phyloP scores from a whole-genome alignment of 352 stramenopile genomes.

The Phytopythium chamaehyphon region DNA sequence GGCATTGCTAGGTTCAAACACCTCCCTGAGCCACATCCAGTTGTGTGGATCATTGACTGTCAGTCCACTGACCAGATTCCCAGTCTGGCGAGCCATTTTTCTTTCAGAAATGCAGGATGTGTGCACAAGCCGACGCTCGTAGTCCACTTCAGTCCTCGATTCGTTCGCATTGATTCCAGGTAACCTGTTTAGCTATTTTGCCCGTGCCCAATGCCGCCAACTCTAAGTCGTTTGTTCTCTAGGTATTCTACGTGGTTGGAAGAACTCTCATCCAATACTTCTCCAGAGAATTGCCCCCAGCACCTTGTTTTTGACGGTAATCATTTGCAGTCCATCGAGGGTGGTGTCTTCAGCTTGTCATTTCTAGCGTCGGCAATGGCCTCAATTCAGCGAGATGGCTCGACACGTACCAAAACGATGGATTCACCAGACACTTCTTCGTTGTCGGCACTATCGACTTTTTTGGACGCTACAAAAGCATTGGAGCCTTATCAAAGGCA shows the following conservation, averaged over 20 bases:
- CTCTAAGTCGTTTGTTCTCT: background rate
- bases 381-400: conserved; percentile 7
- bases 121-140: conserved; percentile 40
- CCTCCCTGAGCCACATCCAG: conserved; percentile 15
- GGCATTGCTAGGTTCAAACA: conserved; percentile 7
- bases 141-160: conserved; percentile 46
- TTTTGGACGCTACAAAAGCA: conserved; percentile 16
- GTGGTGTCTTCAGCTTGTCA: conserved; percentile 48
- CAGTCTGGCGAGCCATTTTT: conserved; percentile 19
- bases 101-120: background rate
- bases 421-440: background rate
- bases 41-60: conserved; percentile 65
- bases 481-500: conserved; percentile 13
- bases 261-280: background rate
- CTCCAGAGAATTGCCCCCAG: conserved; percentile 9
- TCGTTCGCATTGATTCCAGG: conserved; percentile 21
- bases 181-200: conserved; percentile 2
- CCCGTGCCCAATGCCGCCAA: too few relatives aligned
- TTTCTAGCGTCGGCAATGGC: conserved; percentile 41
- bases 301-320: conserved; percentile 51
- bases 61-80: conserved; percentile 20
- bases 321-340: conserved; percentile 20
- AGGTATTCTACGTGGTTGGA: conserved; percentile 11
- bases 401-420: background rate
- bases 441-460: background rate